A percentile compares a stretch with the other conserved stretches of the same genome.
These are phyloP conservation scores for Phyllosticta citriasiana DNA, from an alignment of 2,329 filamentous ascomycete genomes.

Conservation along the genomic window DNA sequence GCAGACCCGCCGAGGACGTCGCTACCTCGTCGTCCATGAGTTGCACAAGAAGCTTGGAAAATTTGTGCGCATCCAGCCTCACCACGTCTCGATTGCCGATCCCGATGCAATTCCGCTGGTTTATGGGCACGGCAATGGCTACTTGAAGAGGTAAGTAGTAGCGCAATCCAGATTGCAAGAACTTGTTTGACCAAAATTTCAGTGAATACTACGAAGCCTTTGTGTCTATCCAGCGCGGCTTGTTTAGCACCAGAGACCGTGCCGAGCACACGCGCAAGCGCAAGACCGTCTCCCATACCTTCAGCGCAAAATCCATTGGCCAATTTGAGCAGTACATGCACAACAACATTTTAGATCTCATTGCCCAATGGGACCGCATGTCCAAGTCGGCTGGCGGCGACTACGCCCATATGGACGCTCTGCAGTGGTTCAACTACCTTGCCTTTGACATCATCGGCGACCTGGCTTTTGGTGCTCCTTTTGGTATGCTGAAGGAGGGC, in stretches of 20 bases:
- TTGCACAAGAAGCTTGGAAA: conserved; percentile 67
- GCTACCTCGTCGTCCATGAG: conserved; percentile 52
- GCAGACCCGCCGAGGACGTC: conserved; percentile 49
- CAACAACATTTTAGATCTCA: conserved; percentile 64
- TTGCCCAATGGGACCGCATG: conserved; percentile 61
- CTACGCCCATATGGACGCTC: conserved; percentile 57
- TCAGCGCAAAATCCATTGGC: conserved; percentile 67
- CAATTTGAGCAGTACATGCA: conserved; percentile 89
- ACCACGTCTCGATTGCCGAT: conserved; percentile 75
- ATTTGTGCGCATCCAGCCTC: conserved; percentile 74
- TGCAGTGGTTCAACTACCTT: conserved; percentile 71
- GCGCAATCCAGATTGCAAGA: background rate
- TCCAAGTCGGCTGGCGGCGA: conserved; percentile 41
- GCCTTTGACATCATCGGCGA: conserved; percentile 53
- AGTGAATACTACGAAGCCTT: conserved; percentile 88
- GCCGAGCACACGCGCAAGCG: conserved; percentile 78
- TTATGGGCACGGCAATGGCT: conserved; percentile 55
- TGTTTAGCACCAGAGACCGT: conserved; percentile 84
- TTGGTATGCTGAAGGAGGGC: conserved; percentile 72
- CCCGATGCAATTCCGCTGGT: conserved; percentile 64
- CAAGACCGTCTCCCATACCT: conserved; percentile 80
- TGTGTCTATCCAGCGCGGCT: conserved; percentile 71
- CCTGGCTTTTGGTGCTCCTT: conserved; percentile 64
- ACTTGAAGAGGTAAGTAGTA: conserved; percentile 35
- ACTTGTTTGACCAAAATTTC: background rate